Percentiles rank a stretch among this genome's conserved stretches.
Evolutionary conservation across 1,284 basidiomycete genomes (phyloP).

Genomic region (Inonotus hispidus): DNA sequence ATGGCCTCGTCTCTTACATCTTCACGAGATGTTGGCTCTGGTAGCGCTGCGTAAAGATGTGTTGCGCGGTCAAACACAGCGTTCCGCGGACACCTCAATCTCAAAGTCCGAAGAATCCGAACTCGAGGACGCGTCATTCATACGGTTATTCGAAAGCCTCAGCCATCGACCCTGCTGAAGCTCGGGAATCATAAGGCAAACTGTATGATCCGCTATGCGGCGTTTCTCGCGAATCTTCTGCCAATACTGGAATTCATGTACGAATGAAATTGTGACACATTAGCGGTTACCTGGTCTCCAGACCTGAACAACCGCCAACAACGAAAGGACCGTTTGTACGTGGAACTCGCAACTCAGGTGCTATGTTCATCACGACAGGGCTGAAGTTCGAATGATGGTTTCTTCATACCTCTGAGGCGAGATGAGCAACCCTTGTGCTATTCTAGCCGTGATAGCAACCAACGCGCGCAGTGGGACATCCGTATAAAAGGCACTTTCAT

Average conservation of each 20-base stretch:
- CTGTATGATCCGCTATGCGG: not conserved
- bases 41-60: not conserved
- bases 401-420: not conserved
- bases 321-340: not conserved
- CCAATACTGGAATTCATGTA: not conserved
- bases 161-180: not conserved
- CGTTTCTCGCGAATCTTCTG: not conserved
- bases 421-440: not conserved
- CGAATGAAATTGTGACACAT: not conserved
- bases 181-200: not conserved
- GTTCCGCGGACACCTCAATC: not conserved
- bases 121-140: not conserved
- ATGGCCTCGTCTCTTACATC: not conserved
- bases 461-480: not conserved
- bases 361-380: conserved; percentile 1
- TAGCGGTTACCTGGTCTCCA: not conserved
- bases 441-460: not conserved
- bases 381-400: conserved; percentile 1
- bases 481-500: conserved; percentile 1
- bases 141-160: not conserved
- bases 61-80: not conserved
- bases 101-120: not conserved
- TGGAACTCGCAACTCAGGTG: not conserved
- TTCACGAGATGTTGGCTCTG: not conserved
- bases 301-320: too few species aligned